phyloP scores from a whole-genome alignment of 2,329 filamentous ascomycete genomes.

The Aspergillus sp. region DNA sequence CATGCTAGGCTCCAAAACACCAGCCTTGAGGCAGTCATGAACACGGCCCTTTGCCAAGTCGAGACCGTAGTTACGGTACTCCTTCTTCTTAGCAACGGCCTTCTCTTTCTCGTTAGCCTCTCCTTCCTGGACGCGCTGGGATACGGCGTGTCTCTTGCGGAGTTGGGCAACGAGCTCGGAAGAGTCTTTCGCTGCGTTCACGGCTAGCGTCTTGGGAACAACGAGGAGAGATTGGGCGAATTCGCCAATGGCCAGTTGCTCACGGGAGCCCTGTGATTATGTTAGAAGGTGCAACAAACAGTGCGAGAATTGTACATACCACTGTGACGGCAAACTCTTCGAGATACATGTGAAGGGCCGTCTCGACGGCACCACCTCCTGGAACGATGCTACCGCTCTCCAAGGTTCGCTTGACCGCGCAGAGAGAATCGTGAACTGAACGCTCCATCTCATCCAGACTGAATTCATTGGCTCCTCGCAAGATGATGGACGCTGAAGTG shows the following conservation, averaged over 20 bases:
- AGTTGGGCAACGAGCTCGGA: slow-evolving; percentile 95
- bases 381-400: slow-evolving; percentile 97
- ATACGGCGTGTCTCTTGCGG: slow-evolving; percentile 88
- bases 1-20: slow-evolving; percentile 94
- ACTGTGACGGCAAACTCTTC: slow-evolving; percentile 98
- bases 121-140: slow-evolving; percentile 86
- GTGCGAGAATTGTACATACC: slow-evolving; percentile 48
- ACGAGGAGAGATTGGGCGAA: slow-evolving; percentile 93
- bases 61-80: slow-evolving; percentile 97
- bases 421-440: slow-evolving; percentile 94
- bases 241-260: slow-evolving; percentile 96
- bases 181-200: slow-evolving; percentile 96
- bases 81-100: slow-evolving; percentile 87
- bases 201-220: slow-evolving; percentile 92
- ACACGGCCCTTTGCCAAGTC: slow-evolving; percentile 88
- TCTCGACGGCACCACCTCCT: slow-evolving; percentile 94
- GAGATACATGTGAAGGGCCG: slow-evolving; percentile 97
- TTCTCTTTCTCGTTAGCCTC: slow-evolving; percentile 78
- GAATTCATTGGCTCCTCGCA: slow-evolving; percentile 93
- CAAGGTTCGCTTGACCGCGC: slow-evolving; percentile 92
- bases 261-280: slow-evolving; percentile 68
- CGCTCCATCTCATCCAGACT: slow-evolving; percentile 99
- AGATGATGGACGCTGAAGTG: slow-evolving; percentile 91
- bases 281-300: neutral
- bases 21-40: slow-evolving; percentile 88